Base-by-base conservation (phyloP, 805 yeast species). In the Wickerhamiella galacta region DNA sequence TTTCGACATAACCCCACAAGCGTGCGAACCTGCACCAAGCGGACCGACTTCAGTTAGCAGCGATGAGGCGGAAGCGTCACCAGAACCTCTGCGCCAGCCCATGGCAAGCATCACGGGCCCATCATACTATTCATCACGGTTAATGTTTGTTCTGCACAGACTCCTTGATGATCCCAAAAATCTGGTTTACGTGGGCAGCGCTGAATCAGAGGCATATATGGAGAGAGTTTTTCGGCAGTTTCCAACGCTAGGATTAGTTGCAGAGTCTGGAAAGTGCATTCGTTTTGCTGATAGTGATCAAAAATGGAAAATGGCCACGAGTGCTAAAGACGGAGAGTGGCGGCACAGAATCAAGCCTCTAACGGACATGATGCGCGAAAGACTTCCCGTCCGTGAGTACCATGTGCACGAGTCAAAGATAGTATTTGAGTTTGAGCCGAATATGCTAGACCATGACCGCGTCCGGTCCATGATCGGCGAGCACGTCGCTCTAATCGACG, bases 231-330 rank as follows among this genome's bases (percentile, higher is more conserved):
- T 75, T 56, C 63, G 75, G 14, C 66, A 81, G 42, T 64, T 72
- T 3, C 70, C 76, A 1, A 69, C 70, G 25, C 47, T 85, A 20
- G 95, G 95, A 0, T 59, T 87, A 33, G 72, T 87, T 40, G 93
- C 95, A 1, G 96, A 85, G 53, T 75, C 76, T 48, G 96, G 96
- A 23, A 92, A 82, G 0, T 81, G 68, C 46, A 63, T 87, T 21
- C 73, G 54, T 17, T 44, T 45, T 8, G 42, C 39, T 24, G 38
- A 34, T 12, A 27, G 37, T 18, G 53, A 60, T 11, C 54, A 60
- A 9, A 39, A 67, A 61, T 20, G 59, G 62, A 38, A 23, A 34
- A 54, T 64, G 41, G 25, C 30, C 8, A 24, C 11, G 12, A 14
- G 16, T 28, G 20, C 20, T 3, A 18, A 21, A 4, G 32, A 41